phyloP scores from a whole-genome alignment of 2,329 filamentous ascomycete genomes.

The Huntiella savannae region DNA sequence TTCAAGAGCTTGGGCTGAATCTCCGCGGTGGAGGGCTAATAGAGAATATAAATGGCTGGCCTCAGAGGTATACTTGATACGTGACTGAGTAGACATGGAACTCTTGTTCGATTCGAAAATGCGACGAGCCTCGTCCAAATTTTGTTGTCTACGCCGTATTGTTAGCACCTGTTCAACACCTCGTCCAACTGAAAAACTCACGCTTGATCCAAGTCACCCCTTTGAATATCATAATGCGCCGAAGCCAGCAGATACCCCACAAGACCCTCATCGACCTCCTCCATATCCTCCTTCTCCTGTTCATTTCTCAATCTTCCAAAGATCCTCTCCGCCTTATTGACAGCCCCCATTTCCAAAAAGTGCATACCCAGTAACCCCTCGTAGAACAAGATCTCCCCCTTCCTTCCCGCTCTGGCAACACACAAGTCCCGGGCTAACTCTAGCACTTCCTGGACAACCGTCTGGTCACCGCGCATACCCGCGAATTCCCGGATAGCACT shows the following conservation, averaged over 20 bases:
- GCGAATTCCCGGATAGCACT: slow-evolving; percentile 32
- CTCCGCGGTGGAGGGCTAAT: slow-evolving; percentile 42
- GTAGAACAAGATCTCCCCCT: slow-evolving; percentile 24
- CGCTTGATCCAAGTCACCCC: slow-evolving; percentile 46
- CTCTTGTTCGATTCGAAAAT: slow-evolving; percentile 11
- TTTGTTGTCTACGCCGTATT: slow-evolving; percentile 2
- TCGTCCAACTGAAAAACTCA: slow-evolving; percentile 16
- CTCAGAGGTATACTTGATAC: slow-evolving; percentile 22
- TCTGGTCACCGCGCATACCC: slow-evolving; percentile 30
- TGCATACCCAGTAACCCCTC: slow-evolving; percentile 32
- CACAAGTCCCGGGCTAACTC: slow-evolving; percentile 26
- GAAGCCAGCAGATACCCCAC: slow-evolving; percentile 42
- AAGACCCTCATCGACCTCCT: slow-evolving; percentile 21
- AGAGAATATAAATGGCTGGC: slow-evolving; percentile 39
- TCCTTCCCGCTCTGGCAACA: slow-evolving; percentile 15
- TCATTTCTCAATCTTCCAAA: slow-evolving; percentile 33
- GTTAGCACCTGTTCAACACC: not conserved
- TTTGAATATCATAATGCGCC: slow-evolving; percentile 53
- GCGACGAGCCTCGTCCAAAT: slow-evolving; percentile 7
- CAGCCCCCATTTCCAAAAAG: slow-evolving; percentile 34
- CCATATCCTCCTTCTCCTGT: slow-evolving; percentile 25
- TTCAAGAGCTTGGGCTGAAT: slow-evolving; percentile 36
- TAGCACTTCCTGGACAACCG: slow-evolving; percentile 26
- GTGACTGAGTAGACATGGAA: slow-evolving; percentile 27
- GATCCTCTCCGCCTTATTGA: slow-evolving; percentile 27